These are phyloP conservation scores for Mortierella claussenii DNA, from an alignment of 192 early-diverging fungal species.

Conservation along the genomic window DNA sequence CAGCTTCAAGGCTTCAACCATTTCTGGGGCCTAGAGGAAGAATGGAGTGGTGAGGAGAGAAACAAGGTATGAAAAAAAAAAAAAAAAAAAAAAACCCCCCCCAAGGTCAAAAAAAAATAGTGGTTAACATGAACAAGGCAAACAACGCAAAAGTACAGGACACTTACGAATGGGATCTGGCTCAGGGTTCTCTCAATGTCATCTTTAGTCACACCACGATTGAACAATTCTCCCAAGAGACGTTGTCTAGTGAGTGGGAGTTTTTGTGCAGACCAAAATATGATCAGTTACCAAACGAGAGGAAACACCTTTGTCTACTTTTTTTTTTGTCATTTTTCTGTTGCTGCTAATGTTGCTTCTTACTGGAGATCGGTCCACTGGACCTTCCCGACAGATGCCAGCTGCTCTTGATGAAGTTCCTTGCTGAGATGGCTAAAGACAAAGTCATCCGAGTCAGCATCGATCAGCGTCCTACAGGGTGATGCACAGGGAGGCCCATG, in stretches of 20 bases:
- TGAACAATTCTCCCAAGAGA: conserved; percentile 25
- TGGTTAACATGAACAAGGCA: no score
- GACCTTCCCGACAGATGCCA: conserved; percentile 6
- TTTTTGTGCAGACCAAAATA: no score
- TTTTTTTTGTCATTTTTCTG: not conserved
- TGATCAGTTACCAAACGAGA: no score
- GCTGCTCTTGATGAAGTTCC: conserved; percentile 46
- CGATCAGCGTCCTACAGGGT: conserved; percentile 66
- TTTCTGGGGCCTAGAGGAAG: conserved; percentile 51
- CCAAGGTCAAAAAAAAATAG: no score
- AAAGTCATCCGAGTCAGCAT: conserved; percentile 69
- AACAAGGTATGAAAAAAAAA: not conserved
- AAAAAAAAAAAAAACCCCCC: not conserved
- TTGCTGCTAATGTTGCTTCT: not conserved
- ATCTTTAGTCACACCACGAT: conserved; percentile 14
- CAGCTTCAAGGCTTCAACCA: conserved; percentile 55
- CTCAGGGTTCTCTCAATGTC: conserved; percentile 21
- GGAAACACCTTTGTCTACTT: no score
- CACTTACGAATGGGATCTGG: conserved; percentile 21
- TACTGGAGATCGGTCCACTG: conserved; percentile 79
- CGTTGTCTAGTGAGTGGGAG: no score
- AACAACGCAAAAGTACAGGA: no score
- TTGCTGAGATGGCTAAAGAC: conserved; percentile 51
- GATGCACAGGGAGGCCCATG: not conserved
- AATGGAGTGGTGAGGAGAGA: no score